Evolutionary conservation across 495 filamentous ascomycete genomes (phyloP), one percentile per base, ranked within the genome.

Genomic region (Lasiosphaeriaceae sp.): DNA sequence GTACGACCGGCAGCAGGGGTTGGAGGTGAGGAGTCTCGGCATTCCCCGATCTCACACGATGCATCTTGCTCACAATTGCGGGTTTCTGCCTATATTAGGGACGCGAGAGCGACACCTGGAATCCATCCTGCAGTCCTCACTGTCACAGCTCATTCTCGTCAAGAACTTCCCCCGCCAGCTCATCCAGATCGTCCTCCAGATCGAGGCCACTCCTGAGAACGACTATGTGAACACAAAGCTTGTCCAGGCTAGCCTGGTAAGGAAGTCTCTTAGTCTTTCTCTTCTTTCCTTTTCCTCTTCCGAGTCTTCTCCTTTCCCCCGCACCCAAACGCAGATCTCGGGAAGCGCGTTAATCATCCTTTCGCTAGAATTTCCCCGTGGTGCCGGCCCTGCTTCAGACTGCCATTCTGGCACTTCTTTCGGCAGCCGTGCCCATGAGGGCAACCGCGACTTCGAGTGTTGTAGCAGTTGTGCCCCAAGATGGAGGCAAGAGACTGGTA

Each of bases 1-100:
- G 83, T 98, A 61, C 86, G 93, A 68, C 92, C 92, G 31, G 86
- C 87, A 41, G 81, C 80, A 57, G 91, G 92, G 49, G 87, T 95
- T 55, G 92, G 90, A 76, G 86, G 94, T 87, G 74, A 71, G 76
- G 16, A 43, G 39, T 5, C n/a, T 43, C 12, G 39, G 39, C 39
- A 43, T 64, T 63, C 70, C 50, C 65, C 60, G 74, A 50, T 65
- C 70, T 34, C 55, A 73, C 43, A 62, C 74, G 46, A 66, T 62
- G 55, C 52, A 49, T 31, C 45, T 62, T 31, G 75, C 75, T 70
- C 21, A 16, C 16, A 14, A 3, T 14, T 20, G 45, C 52, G 34
- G 12, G 9, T 11, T 17, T 43, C 2, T 43, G 12, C 8, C n/a
- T 16, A 16, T 16, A 43, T 43, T 74, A 92, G 83, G 84, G 54